Conservation (phyloP, 2,329 filamentous ascomycete species). For the Simplicillium sp. region DNA sequence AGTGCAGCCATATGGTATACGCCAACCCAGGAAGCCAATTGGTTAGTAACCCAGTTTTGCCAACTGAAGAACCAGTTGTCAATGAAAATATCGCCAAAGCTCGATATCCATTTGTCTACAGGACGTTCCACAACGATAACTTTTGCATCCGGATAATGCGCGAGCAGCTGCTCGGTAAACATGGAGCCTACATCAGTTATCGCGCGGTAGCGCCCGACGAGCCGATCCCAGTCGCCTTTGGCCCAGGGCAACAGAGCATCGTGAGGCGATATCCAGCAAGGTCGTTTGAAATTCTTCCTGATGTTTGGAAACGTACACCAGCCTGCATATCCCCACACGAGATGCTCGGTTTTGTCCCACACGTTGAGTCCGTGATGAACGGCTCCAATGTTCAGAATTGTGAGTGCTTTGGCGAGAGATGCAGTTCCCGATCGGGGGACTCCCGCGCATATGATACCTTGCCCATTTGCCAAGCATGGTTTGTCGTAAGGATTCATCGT, state of each 20-base stretch:
- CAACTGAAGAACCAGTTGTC: not conserved
- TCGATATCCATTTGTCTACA: conserved; percentile 20
- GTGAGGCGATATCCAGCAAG: not conserved
- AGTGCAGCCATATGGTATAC: not conserved
- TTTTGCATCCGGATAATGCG: conserved; percentile 21
- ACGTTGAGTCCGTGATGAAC: not conserved
- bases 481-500: too few species aligned
- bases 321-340: not conserved
- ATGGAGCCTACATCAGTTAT: conserved; percentile 18
- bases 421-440: not conserved
- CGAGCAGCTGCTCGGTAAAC: conserved; percentile 18
- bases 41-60: not conserved
- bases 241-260: not conserved
- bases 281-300: not conserved
- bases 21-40: not conserved
- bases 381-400: not conserved
- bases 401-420: not conserved
- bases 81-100: conserved; percentile 15
- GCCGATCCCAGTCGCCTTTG: not conserved
- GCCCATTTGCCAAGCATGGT: not conserved
- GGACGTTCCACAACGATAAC: conserved; percentile 21
- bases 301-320: not conserved
- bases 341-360: not conserved
- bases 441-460: conserved; percentile 1
- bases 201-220: conserved; percentile 14